Evolutionary conservation across 2,329 filamentous ascomycete genomes (phyloP).

Genomic region (Pseudogymnoascus sp.): DNA sequence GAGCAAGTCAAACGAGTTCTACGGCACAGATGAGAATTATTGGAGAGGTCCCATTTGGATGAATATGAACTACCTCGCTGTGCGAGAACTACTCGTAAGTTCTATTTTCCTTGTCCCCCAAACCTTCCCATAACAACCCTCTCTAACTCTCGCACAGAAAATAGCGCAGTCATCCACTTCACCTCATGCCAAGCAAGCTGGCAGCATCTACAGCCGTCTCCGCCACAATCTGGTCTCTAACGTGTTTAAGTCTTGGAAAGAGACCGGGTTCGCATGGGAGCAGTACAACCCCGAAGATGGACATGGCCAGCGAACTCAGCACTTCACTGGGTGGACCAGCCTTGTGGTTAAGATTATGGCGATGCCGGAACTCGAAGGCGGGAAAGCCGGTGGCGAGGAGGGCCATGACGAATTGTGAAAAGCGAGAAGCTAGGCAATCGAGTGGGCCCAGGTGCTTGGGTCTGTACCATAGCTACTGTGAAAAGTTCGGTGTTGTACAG

Average conservation of each 20-base stretch:
- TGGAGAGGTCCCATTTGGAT: slow-evolving; percentile 95
- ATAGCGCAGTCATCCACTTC: slow-evolving; percentile 40
- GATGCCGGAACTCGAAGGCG: slow-evolving; percentile 57
- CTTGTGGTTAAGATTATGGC: slow-evolving; percentile 95
- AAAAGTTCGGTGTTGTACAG: slow-evolving; percentile 1
- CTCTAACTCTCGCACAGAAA: slow-evolving; percentile 44
- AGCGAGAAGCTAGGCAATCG: background rate
- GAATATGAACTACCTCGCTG: slow-evolving; percentile 85
- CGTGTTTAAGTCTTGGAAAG: slow-evolving; percentile 77
- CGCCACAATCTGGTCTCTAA: slow-evolving; percentile 82
- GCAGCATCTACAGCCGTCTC: slow-evolving; percentile 65
- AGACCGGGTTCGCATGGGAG: slow-evolving; percentile 96
- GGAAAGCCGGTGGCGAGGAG: slow-evolving; percentile 8
- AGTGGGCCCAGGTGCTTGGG: background rate
- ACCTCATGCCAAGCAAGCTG: slow-evolving; percentile 61
- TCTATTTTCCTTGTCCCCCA: slow-evolving; percentile 11
- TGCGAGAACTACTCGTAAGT: slow-evolving; percentile 70
- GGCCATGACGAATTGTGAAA: slow-evolving; percentile 21
- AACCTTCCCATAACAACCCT: background rate
- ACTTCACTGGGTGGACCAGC: slow-evolving; percentile 99
- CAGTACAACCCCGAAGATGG: slow-evolving; percentile 95
- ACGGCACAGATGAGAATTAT: slow-evolving; percentile 91
- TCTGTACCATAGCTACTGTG: background rate
- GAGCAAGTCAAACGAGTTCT: slow-evolving; percentile 73
- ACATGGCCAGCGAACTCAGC: slow-evolving; percentile 87